Percentiles rank a stretch among this genome's conserved stretches.
phyloP scores from a whole-genome alignment of 2,329 filamentous ascomycete genomes.

The Aspergillus felis region DNA sequence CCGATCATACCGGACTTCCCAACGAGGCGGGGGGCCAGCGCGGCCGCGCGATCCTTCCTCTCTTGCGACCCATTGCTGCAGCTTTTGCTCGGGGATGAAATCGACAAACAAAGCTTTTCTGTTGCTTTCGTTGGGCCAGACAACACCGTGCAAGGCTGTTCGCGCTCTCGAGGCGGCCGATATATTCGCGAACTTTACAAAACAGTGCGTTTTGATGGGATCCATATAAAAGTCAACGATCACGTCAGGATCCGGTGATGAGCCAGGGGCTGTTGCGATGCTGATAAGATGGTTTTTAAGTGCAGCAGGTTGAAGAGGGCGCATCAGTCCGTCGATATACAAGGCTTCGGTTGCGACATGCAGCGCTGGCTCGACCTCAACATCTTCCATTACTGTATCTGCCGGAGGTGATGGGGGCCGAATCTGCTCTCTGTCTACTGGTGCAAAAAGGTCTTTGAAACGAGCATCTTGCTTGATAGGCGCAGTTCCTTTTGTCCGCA shows the following conservation, averaged over 20 bases:
- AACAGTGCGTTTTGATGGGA: constrained; percentile 80
- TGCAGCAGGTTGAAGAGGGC: constrained; percentile 67
- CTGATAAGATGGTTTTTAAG: constrained; percentile 66
- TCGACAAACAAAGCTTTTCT: constrained; percentile 84
- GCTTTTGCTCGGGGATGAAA: constrained; percentile 74
- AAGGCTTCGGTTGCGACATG: constrained; percentile 72
- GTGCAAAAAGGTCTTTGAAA: constrained; percentile 48
- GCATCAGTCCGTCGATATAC: constrained; percentile 88
- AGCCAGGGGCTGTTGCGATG: constrained; percentile 60
- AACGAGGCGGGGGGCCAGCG: constrained; percentile 48
- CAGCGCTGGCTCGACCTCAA: constrained; percentile 53
- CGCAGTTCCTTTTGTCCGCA: constrained; percentile 15
- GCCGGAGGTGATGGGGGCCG: constrained; percentile 23
- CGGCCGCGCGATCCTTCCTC: constrained; percentile 55
- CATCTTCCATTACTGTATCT: constrained; percentile 31
- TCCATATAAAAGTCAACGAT: constrained; percentile 75
- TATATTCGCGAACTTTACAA: constrained; percentile 67
- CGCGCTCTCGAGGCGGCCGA: constrained; percentile 74
- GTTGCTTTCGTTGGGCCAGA: constrained; percentile 84
- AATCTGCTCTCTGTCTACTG: constrained; percentile 21
- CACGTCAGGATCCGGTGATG: constrained; percentile 50
- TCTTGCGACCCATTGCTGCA: constrained; percentile 68
- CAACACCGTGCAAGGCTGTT: constrained; percentile 66
- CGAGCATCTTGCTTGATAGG: constrained; percentile 40
- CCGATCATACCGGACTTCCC: constrained; percentile 69